A percentile compares a stretch with the other conserved stretches of the same genome.
These are phyloP conservation scores for Saccharomyces hybrid DNA, from an alignment of 1,139 yeast genomes.

Conservation along the genomic window DNA sequence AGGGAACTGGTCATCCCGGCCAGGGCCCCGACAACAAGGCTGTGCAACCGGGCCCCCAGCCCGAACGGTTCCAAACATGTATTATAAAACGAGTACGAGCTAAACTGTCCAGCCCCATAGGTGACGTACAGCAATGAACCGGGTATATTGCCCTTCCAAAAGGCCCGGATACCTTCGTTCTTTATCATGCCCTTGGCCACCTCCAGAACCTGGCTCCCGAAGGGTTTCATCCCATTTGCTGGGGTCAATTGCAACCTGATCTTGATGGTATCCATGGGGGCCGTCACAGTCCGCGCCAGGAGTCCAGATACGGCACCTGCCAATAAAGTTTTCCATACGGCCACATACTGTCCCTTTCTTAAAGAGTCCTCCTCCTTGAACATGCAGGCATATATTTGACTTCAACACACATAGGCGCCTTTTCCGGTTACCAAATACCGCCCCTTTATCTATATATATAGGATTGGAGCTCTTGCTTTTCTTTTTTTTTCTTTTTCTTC, in stretches of 20 bases:
- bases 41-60: conserved; percentile 24
- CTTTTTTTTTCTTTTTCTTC: conserved; percentile 2
- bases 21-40: conserved; percentile 58
- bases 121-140: conserved; percentile 79
- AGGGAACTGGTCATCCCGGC: conserved; percentile 73
- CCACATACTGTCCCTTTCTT: conserved; percentile 42
- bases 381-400: conserved; percentile 6
- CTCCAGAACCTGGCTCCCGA: conserved; percentile 30
- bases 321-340: conserved; percentile 39
- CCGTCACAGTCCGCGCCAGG: conserved; percentile 60
- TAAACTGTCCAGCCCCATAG: conserved; percentile 81
- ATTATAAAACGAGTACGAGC: conserved; percentile 56
- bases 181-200: conserved; percentile 35
- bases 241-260: conserved; percentile 66
- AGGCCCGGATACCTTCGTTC: conserved; percentile 51
- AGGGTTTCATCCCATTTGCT: conserved; percentile 18
- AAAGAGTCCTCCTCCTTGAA: conserved; percentile 39
- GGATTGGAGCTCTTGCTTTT: background rate
- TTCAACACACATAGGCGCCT: too few species aligned
- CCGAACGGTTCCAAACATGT: conserved; percentile 33
- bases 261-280: conserved; percentile 86
- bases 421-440: background rate
- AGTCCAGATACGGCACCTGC: conserved; percentile 76
- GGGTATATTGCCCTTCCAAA: conserved; percentile 95
- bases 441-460: background rate